Base-by-base conservation (phyloP, 208 protist genomes). In the Acanthamoeba culbertsoni region DNA sequence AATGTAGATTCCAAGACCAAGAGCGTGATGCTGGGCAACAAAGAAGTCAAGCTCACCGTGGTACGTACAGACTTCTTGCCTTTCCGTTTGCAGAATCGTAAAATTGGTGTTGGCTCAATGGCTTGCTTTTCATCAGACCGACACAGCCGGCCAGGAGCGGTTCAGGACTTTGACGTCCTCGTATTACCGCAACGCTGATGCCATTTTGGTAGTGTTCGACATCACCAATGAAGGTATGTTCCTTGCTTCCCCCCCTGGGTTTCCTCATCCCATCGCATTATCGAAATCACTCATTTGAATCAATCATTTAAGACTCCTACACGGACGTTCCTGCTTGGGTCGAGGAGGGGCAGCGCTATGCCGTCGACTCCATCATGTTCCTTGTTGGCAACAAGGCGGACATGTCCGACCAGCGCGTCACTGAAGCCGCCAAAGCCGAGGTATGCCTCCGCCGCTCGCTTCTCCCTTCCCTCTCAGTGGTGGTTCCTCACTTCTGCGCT, bases 281-380 rank as follows among this genome's bases (percentile, higher is more conserved):
- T 23, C 48, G 48, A 8, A 8, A 55, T 55, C 18, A 8, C 8
- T 8, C 48, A 55, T 8, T 8, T 68, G 12, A 68, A 33, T 26
- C 31, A 33, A 68, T 68, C 8, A 68, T 68, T 68, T 68, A 8
- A 92, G 86, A 92, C 55, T 77, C 59, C 8, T 92, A 92, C 86
- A 77, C 86, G 28, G 86, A 92, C 26, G 86, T 92, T n/a, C 86
- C 86, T 43, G 86, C 86, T 18, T 92, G 86, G 86, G 86, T 92
- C 1, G 86, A 92, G 43, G 86, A 92, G 46, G 86, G 86, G 1
- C 86, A 92, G 46, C 55, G 86, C 43, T 92, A 92, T 23, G 86
- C 86, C 33, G 86, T 92, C 33, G 86, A 92, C 48, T 92, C 86
- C 10, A 92, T 92, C 62, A 92, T 92, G 86, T 92, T 92, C 86